Conservation (phyloP, 164 flowering plant genomes). For the Brasenia schreberi region DNA sequence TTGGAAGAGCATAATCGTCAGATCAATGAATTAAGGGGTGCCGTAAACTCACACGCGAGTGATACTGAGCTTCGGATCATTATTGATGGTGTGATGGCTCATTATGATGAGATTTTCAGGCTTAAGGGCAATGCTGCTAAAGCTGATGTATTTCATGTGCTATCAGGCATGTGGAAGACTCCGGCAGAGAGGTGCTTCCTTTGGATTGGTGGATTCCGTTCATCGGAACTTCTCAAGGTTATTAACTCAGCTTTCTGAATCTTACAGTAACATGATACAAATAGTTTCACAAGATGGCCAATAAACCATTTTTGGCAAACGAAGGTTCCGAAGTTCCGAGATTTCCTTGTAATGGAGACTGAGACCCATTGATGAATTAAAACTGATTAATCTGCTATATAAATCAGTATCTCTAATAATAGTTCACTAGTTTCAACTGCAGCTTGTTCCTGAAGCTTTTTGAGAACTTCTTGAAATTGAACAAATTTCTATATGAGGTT, state of each 20-base stretch:
- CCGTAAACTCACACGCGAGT: constrained; percentile 68
- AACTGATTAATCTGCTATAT: too few relatives aligned
- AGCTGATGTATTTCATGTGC: constrained; percentile 78
- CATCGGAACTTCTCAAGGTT: constrained; percentile 89
- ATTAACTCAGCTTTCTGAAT: background rate
- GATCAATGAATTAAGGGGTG: constrained; percentile 60
- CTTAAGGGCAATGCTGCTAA: constrained; percentile 70
- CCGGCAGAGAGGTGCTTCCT: constrained; percentile 90
- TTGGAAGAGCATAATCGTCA: constrained; percentile 71
- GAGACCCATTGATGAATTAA: too few relatives aligned
- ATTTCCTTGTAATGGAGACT: too few relatives aligned
- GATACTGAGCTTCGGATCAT: constrained; percentile 64
- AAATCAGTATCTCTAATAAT: too few relatives aligned
- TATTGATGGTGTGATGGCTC: constrained; percentile 46
- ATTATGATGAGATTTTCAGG: constrained; percentile 61
- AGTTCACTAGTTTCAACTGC: too few relatives aligned
- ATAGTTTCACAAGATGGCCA: too few relatives aligned
- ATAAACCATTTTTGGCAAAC: too few relatives aligned
- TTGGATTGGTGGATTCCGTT: constrained; percentile 95
- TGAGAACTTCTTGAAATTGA: too few relatives aligned
- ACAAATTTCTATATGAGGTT: too few relatives aligned
- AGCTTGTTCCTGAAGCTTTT: too few relatives aligned
- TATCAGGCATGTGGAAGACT: constrained; percentile 94
- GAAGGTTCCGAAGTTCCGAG: too few relatives aligned
- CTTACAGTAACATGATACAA: too few relatives aligned